These are phyloP conservation scores for Elsinoe arachidis DNA, from an alignment of 2,329 filamentous ascomycete genomes.

Conservation along the genomic window DNA sequence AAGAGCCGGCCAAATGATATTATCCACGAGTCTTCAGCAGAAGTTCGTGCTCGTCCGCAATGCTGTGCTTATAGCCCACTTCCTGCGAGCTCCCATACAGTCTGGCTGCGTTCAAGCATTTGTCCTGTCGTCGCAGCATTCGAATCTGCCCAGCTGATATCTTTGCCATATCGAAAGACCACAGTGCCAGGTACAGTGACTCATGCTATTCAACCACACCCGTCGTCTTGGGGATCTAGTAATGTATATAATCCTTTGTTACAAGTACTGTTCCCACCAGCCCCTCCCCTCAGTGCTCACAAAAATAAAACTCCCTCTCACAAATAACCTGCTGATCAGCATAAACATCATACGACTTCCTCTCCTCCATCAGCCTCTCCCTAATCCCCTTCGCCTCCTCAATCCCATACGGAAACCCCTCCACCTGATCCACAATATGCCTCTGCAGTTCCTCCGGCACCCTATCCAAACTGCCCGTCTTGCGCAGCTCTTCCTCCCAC, in stretches of 20 bases:
- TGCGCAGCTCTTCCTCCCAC: constrained; percentile 24
- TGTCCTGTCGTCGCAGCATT: too few relatives aligned
- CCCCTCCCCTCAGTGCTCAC: constrained; percentile 22
- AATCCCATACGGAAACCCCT: constrained; percentile 23
- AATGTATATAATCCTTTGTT: too few relatives aligned
- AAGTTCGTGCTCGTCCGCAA: too few relatives aligned
- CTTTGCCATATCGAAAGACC: background rate
- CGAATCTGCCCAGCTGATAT: background rate
- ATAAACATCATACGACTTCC: constrained; percentile 19
- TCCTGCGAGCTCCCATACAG: too few relatives aligned
- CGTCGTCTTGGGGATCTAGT: too few relatives aligned
- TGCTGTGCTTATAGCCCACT: too few relatives aligned
- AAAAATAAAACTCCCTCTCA: constrained; percentile 21
- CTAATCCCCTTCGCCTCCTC: constrained; percentile 23
- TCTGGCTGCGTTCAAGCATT: too few relatives aligned
- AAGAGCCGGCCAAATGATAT: background rate
- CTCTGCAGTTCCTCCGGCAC: constrained; percentile 25
- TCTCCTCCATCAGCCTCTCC: constrained; percentile 26
- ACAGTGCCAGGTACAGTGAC: too few relatives aligned
- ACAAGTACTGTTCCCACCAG: too few relatives aligned
- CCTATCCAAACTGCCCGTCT: constrained; percentile 16
- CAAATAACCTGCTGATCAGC: constrained; percentile 14
- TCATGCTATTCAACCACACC: too few relatives aligned
- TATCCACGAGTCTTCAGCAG: too few relatives aligned
- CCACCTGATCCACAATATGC: constrained; percentile 21